Evolutionary conservation across 2,329 filamentous ascomycete genomes (phyloP), one percentile per base, ranked within the genome.

Genomic region (Harringtonia lauricola): DNA sequence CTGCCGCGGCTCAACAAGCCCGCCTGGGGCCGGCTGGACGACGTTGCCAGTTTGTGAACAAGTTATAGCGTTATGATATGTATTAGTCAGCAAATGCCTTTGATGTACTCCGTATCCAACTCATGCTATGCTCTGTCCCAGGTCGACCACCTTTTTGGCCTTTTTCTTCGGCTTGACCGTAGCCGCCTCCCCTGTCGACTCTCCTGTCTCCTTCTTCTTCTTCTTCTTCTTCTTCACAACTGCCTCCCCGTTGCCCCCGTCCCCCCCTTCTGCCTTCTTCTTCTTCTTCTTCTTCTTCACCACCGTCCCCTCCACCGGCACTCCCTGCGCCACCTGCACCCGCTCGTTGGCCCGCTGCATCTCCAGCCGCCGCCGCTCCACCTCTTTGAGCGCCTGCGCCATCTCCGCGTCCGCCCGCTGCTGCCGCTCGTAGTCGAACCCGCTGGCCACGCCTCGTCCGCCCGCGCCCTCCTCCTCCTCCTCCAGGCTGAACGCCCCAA

Each of bases 381-480:
- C 85, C 60, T 95, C 86, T 59, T 82, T 81, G 70, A 95, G 79
- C 9, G 90, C 92, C 55, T 79, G 79, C 36, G 78, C 79, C 86
- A 95, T 94, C 63, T 95, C 89, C 1, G 77, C 79, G 47, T 95
- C 88, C 56, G 94, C 87, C 15, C 75, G 76, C 57, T 82, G 75
- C 50, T 81, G 76, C 42, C 71, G 70, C 55, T 87, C 83, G 41
- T 78, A 71, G 45, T 84, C 76, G 39, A 74, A 66, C 57, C 57
- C 31, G 52, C 51, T 15, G 28, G 17, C 22, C 4, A 19, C 19
- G 39, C 28, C 22, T 15, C 17, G 18, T 30, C 39, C n/a, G 34
- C 51, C 55, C 9, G 46, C 54, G 31, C 55, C 53, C 8, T 57
- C 57, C 15, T 54, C 51, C 39, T 62, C 66, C 28, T 71, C 76